A percentile compares a stretch with the other conserved stretches of the same genome.
phyloP scores from a whole-genome alignment of 1,139 yeast genomes.

The Schwanniomyces etchellsii region DNA sequence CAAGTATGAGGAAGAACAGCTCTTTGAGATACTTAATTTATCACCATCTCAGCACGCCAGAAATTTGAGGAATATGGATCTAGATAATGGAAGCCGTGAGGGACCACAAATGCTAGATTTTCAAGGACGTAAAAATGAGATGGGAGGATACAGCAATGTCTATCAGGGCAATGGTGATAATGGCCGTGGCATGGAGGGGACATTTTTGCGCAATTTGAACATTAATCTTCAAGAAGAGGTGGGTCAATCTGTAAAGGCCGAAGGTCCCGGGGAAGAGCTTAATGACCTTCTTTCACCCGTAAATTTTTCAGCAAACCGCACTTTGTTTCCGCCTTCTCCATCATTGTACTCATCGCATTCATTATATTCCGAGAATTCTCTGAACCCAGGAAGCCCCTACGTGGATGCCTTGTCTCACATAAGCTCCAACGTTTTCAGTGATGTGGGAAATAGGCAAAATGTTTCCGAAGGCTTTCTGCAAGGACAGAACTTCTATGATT shows the following conservation, averaged over 20 bases:
- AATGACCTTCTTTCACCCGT: conserved; percentile 4
- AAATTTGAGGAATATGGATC: not conserved
- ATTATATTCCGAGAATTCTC: conserved; percentile 30
- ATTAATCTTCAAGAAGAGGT: conserved; percentile 1
- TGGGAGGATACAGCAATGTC: not conserved
- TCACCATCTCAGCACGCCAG: conserved; percentile 9
- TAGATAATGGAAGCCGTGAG: not conserved
- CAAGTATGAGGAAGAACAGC: conserved; percentile 19
- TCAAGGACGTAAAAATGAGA: not conserved
- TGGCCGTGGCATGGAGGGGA: not conserved
- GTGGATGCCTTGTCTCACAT: conserved; percentile 35
- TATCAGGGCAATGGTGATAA: not conserved
- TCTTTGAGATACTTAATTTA: conserved; percentile 18
- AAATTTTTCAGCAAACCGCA: conserved; percentile 3
- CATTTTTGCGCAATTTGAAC: not conserved
- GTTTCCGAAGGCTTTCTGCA: conserved; percentile 7
- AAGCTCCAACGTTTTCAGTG: conserved; percentile 8
- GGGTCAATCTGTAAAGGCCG: conserved; percentile 1
- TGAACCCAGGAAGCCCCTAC: conserved; percentile 36
- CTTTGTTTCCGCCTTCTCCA: conserved; percentile 14
- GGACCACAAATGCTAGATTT: conserved; percentile 1
- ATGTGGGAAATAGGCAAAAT: too few species aligned
- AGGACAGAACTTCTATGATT: conserved; percentile 5
- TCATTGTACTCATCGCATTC: conserved; percentile 22
- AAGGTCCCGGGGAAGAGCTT: conserved; percentile 1